Evolutionary conservation across 2,329 filamentous ascomycete genomes (phyloP), one percentile per base, ranked within the genome.

Genomic region (Beauveria sp.): DNA sequence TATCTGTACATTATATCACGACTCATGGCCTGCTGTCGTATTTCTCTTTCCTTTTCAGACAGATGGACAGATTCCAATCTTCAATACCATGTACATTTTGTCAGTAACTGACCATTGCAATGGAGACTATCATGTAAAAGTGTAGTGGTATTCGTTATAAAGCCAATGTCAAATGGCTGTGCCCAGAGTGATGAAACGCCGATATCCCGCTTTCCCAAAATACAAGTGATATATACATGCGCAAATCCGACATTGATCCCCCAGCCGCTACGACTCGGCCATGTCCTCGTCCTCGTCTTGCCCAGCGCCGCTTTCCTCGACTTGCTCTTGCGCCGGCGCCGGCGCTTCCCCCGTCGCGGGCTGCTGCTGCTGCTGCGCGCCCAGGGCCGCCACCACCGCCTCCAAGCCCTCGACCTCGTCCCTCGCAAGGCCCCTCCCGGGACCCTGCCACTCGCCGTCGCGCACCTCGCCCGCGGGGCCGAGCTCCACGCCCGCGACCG

Each of bases 401-500:
- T 87, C 85, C 64, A 87, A 64, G 8, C 79, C 80, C 64, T 85
- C 82, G 1, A 86, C 83, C 69, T 88, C 84, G 1, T 75, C 79
- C 52, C 75, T 75, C 2, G 72, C 78, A 16, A 85, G 67, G 31
- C 73, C 78, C 63, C 79, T 73, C 6, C 83, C 83, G 42, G 77
- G 77, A 6, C 80, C 82, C 68, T 85, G 83, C 83, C 83, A 86
- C 70, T 88, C 84, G 12, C 85, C 86, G 68, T 87, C 85, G 63
- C 83, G 79, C 53, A 88, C 80, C 68, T 86, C 86, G 12, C 86
- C 86, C 63, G 82, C 76, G 5, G 76, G 72, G 2, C 83, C 86
- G 40, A 89, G 72, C 68, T 91, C 88, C 62, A 93, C 75, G 0
- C 89, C 89, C 51, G 86, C 79, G 50, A 85, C 79, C 31, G 76